phyloP scores from a whole-genome alignment of 2,329 filamentous ascomycete species.

The Aphanoascus verrucosus region DNA sequence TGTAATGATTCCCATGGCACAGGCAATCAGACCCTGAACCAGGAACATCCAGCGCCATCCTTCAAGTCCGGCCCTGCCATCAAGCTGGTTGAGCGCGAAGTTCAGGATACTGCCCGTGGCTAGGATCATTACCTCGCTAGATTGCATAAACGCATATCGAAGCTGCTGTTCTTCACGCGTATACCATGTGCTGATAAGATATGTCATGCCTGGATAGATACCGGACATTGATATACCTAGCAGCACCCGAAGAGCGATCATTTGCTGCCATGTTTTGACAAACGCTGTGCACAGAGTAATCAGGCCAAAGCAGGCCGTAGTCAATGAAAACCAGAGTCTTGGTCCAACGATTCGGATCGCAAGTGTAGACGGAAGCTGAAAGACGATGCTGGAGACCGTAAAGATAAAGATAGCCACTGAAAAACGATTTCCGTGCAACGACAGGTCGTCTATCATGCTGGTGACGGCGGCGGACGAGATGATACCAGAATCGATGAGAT shows the following conservation, averaged over 20 bases:
- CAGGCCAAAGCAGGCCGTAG: conserved; percentile 51
- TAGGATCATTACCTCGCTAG: conserved; percentile 53
- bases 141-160: conserved; percentile 54
- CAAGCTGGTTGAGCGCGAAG: conserved; percentile 54
- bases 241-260: conserved; percentile 56
- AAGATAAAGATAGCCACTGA: conserved; percentile 64
- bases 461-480: conserved; percentile 61
- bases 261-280: conserved; percentile 55
- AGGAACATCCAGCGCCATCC: conserved; percentile 63
- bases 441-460: conserved; percentile 54
- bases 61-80: conserved; percentile 45
- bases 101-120: conserved; percentile 59
- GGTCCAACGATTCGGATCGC: conserved; percentile 56
- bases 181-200: conserved; percentile 48
- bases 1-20: conserved; percentile 48
- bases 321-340: conserved; percentile 50
- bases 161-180: conserved; percentile 55
- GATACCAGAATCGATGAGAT: conserved; percentile 59
- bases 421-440: conserved; percentile 54
- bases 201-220: conserved; percentile 37
- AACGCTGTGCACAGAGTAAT: conserved; percentile 61
- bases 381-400: conserved; percentile 56
- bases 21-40: conserved; percentile 53
- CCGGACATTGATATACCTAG: conserved; percentile 52
- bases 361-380: conserved; percentile 58